phyloP scores from a whole-genome alignment of 768 basidiomycete genomes.

The Suillus subaureus region DNA sequence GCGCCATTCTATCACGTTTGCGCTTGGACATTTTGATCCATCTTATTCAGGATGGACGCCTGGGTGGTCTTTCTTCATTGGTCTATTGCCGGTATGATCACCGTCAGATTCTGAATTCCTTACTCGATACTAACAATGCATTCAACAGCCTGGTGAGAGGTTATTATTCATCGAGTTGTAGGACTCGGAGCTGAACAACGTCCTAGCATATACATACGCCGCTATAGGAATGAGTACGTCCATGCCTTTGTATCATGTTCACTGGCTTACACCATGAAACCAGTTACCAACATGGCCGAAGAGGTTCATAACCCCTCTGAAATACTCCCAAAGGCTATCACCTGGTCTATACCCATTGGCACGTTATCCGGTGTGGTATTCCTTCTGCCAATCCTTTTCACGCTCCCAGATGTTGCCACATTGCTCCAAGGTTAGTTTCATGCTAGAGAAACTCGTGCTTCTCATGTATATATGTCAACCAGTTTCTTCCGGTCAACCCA shows the following conservation, averaged over 20 bases:
- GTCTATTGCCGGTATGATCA: slow-evolving; percentile 50
- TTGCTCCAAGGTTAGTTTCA: slow-evolving; percentile 48
- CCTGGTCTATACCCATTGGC: slow-evolving; percentile 56
- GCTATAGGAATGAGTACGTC: slow-evolving; percentile 64
- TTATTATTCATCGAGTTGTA: not conserved
- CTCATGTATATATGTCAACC: slow-evolving; percentile 11
- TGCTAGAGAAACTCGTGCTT: not conserved
- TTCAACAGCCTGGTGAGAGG: slow-evolving; percentile 32
- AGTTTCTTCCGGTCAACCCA: slow-evolving; percentile 65
- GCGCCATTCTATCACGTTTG: slow-evolving; percentile 55
- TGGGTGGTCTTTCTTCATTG: slow-evolving; percentile 72
- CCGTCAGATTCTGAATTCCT: not conserved
- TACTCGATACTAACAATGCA: slow-evolving; percentile 1
- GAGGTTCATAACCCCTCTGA: slow-evolving; percentile 61
- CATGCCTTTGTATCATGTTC: not conserved
- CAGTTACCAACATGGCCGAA: slow-evolving; percentile 68
- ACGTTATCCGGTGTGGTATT: slow-evolving; percentile 53
- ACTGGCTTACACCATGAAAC: slow-evolving; percentile 7
- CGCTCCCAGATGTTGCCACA: slow-evolving; percentile 57
- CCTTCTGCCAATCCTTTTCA: slow-evolving; percentile 66
- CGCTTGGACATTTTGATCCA: slow-evolving; percentile 59
- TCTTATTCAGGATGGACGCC: slow-evolving; percentile 65
- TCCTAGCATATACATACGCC: slow-evolving; percentile 53
- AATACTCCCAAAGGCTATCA: slow-evolving; percentile 58
- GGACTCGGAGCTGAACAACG: slow-evolving; percentile 20